A percentile compares a stretch with the other conserved stretches of the same genome.
Conservation (phyloP, 139 green algal species). For the Mesotaenium endlicherianum region DNA sequence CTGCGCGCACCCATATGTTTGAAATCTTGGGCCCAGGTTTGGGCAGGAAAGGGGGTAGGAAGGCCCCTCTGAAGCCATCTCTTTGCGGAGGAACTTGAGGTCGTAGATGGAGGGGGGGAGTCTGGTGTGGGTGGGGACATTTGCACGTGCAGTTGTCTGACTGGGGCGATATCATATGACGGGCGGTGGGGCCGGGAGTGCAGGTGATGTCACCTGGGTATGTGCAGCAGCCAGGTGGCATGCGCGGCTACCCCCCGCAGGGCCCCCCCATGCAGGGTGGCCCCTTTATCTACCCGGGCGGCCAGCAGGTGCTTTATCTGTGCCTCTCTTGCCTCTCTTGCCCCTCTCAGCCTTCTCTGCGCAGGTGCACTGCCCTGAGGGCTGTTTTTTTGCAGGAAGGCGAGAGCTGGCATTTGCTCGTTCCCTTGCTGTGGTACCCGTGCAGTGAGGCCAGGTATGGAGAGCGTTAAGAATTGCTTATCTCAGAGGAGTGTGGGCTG, state of each 20-base stretch:
- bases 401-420: neutral
- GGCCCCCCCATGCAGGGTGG: neutral
- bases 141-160: too few species aligned
- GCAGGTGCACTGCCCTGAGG: neutral
- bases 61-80: neutral
- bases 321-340: neutral
- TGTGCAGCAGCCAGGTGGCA: neutral
- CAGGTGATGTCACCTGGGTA: neutral
- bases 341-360: neutral
- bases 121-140: too few species aligned
- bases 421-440: neutral
- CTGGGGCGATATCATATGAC: neutral
- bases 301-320: neutral
- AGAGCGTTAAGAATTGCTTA: neutral
- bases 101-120: too few species aligned
- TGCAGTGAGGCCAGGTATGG: neutral
- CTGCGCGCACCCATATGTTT: neutral
- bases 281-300: slow-evolving; percentile 1
- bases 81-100: neutral
- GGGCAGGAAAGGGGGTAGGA: neutral
- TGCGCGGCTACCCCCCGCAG: slow-evolving; percentile 7
- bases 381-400: neutral
- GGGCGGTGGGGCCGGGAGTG: neutral
- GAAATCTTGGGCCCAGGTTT: neutral
- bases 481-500: neutral